Percentiles rank a stretch among this genome's conserved stretches.
phyloP scores from a whole-genome alignment of 371 early-diverging fungal species.

The Mortierella sp. region DNA sequence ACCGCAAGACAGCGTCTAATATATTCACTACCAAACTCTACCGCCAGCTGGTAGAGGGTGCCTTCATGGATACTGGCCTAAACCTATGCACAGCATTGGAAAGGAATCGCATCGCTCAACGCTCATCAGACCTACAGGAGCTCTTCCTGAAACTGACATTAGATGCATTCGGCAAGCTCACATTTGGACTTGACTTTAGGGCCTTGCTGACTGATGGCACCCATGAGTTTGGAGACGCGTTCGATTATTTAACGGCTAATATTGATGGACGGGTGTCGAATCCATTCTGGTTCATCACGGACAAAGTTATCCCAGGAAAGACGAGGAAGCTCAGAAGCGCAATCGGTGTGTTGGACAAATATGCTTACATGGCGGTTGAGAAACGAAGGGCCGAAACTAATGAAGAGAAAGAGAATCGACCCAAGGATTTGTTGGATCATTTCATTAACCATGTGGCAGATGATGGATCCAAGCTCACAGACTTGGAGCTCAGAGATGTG shows the following conservation, averaged over 20 bases:
- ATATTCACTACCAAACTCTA: conserved; percentile 81
- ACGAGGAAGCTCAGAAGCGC: conserved; percentile 1
- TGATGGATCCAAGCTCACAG: conserved; percentile 59
- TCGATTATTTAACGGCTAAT: conserved; percentile 41
- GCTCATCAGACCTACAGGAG: conserved; percentile 27
- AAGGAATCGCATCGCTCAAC: not conserved
- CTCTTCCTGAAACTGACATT: conserved; percentile 34
- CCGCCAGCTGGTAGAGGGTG: conserved; percentile 60
- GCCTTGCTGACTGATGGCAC: conserved; percentile 21
- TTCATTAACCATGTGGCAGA: conserved; percentile 67
- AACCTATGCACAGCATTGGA: conserved; percentile 31
- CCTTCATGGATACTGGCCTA: conserved; percentile 15
- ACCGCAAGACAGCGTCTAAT: conserved; percentile 73
- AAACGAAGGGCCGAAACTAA: conserved; percentile 55
- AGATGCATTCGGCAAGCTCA: conserved; percentile 46
- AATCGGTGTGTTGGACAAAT: conserved; percentile 58
- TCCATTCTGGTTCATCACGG: conserved; percentile 44
- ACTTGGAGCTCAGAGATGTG: conserved; percentile 52
- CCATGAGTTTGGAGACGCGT: conserved; percentile 47
- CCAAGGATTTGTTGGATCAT: conserved; percentile 64
- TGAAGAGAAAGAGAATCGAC: conserved; percentile 54
- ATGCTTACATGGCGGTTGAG: conserved; percentile 59
- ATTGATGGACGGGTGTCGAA: conserved; percentile 29
- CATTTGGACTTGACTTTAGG: conserved; percentile 42
- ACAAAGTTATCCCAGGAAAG: conserved; percentile 32